phyloP scores from a whole-genome alignment of 345 rosid genomes.

The Hibiscus syriacus region DNA sequence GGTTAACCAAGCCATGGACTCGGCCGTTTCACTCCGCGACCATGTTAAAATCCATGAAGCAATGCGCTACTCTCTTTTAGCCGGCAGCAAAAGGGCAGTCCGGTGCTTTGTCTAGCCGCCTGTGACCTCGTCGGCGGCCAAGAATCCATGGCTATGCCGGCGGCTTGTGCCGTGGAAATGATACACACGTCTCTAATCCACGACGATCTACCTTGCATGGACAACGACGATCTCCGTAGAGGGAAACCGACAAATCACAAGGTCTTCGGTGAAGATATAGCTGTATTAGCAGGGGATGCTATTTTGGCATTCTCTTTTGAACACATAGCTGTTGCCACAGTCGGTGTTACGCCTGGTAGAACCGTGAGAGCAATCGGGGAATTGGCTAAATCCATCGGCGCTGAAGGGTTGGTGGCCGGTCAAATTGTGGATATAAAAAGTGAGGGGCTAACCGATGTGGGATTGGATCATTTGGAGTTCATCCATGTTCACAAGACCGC shows the following conservation, averaged over 20 bases:
- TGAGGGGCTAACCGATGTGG: too few relatives aligned
- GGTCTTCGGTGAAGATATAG: too few relatives aligned
- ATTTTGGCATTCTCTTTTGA: slow-evolving; percentile 77
- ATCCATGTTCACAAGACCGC: slow-evolving; percentile 90
- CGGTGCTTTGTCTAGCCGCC: too few relatives aligned
- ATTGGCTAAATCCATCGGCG: too few relatives aligned
- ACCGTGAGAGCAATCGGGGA: too few relatives aligned
- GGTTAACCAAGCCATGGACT: slow-evolving; percentile 62
- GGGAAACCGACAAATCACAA: too few relatives aligned
- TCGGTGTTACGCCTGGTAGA: too few relatives aligned
- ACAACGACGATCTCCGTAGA: slow-evolving; percentile 89
- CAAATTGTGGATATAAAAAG: too few relatives aligned
- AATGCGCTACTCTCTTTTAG: slow-evolving; percentile 88
- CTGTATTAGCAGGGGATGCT: slow-evolving; percentile 88
- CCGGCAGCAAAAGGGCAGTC: slow-evolving; percentile 82
- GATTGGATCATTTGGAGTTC: slow-evolving; percentile 62
- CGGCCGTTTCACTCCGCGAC: slow-evolving; percentile 49
- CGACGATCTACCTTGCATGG: slow-evolving; percentile 94
- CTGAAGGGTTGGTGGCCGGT: too few relatives aligned
- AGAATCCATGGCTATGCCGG: too few relatives aligned
- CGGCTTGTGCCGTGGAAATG: too few relatives aligned
- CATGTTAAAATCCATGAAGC: slow-evolving; percentile 82
- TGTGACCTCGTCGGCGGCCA: too few relatives aligned
- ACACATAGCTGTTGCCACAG: slow-evolving; percentile 52
- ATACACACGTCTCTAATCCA: slow-evolving; percentile 93